Evolutionary conservation across 2,329 filamentous ascomycete species (phyloP).

Genomic region (Botrytis fabae): DNA sequence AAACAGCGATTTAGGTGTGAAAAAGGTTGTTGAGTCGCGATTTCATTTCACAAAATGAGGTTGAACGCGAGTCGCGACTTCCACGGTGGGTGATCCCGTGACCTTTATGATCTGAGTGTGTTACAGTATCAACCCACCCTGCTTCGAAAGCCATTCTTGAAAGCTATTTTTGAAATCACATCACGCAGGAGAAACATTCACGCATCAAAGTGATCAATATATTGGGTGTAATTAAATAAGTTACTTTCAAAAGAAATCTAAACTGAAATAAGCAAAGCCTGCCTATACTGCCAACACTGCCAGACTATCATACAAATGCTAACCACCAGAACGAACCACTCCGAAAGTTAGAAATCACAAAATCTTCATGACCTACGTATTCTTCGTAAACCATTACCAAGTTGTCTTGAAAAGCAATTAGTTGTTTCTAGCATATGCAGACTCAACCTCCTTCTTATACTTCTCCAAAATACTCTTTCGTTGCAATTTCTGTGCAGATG

Average conservation of each 20-base stretch:
- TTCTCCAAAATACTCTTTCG: slow-evolving; percentile 64
- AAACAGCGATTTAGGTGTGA: neutral
- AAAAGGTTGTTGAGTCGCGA: neutral
- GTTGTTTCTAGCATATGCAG: slow-evolving; percentile 34
- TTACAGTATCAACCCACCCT: neutral
- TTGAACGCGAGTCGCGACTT: slow-evolving; percentile 7
- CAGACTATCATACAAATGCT: slow-evolving; percentile 22
- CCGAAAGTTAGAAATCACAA: neutral
- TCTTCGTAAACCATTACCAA: slow-evolving; percentile 11
- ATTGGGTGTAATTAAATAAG: neutral
- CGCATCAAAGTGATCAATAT: neutral
- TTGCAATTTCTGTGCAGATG: slow-evolving; percentile 72
- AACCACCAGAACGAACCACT: slow-evolving; percentile 13
- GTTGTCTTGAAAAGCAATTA: slow-evolving; percentile 9
- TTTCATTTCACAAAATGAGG: neutral
- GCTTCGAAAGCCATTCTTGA: neutral
- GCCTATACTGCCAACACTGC: slow-evolving; percentile 15
- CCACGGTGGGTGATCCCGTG: slow-evolving; percentile 14
- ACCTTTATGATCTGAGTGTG: neutral
- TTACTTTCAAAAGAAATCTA: slow-evolving; percentile 14
- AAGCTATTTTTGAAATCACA: neutral
- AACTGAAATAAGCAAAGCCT: slow-evolving; percentile 14
- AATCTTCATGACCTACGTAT: slow-evolving; percentile 16
- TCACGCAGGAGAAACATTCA: neutral
- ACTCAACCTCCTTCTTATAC: slow-evolving; percentile 60